Conservation (phyloP, 169 alveolate species). For the Plasmodium gaboni region DNA sequence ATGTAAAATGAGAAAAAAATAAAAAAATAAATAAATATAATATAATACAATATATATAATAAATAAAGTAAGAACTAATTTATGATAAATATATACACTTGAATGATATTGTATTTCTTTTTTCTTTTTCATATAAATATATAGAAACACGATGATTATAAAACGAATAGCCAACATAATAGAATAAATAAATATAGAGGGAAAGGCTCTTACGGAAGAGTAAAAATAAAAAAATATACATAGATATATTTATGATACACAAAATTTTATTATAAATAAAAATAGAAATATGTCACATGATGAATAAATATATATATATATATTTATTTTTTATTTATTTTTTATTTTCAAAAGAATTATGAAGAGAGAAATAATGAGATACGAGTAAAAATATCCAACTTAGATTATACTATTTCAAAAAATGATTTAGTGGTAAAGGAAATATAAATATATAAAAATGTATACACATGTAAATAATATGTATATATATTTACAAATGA, state of each 20-base stretch:
- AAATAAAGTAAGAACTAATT: too few species aligned
- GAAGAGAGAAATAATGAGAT: conserved; percentile 32
- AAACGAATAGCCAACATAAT: conserved; percentile 18
- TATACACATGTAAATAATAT: background rate
- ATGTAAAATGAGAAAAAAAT: conserved; percentile 15
- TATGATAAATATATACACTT: background rate
- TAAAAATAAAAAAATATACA: conserved; percentile 3
- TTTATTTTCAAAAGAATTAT: conserved; percentile 18
- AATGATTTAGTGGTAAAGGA: conserved; percentile 53
- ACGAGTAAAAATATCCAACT: conserved; percentile 52
- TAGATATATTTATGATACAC: background rate
- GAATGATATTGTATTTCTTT: background rate
- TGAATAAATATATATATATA: too few species aligned
- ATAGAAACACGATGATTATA: conserved; percentile 40
- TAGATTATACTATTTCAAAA: conserved; percentile 65
- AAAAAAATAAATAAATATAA: background rate
- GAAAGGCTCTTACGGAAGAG: conserved; percentile 17
- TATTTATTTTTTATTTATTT: background rate
- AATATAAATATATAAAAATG: background rate
- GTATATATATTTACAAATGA: background rate
- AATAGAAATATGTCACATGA: background rate
- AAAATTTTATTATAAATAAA: background rate
- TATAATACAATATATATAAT: too few species aligned
- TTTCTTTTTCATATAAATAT: background rate
- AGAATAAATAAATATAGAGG: conserved; percentile 47